A percentile compares a stretch with the other conserved stretches of the same genome.
Conservation (phyloP, 2,329 filamentous ascomycete genomes). For the Cordyceps sp. region DNA sequence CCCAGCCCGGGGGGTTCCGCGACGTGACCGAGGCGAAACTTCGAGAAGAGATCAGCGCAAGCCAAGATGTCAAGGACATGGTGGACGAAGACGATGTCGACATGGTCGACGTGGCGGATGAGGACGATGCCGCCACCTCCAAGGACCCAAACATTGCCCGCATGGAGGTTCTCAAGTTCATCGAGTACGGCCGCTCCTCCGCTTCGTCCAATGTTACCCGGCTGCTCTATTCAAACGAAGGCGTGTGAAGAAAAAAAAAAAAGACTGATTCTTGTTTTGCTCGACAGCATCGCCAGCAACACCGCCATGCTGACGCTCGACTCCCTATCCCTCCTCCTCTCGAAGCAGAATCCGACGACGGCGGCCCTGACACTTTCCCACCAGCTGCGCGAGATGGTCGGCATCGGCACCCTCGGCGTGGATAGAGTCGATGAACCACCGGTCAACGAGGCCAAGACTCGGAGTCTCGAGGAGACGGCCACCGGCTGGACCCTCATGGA, state of each 20-base stretch:
- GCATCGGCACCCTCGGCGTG: constrained; percentile 57
- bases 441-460: constrained; percentile 33
- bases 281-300: constrained; percentile 23
- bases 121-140: constrained; percentile 21
- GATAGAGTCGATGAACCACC: constrained; percentile 48
- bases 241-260: too few species aligned
- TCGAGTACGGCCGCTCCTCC: constrained; percentile 28
- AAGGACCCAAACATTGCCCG: constrained; percentile 31
- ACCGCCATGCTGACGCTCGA: constrained; percentile 58
- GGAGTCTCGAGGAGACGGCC: constrained; percentile 39
- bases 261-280: neutral
- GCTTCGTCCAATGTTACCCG: too few species aligned
- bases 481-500: constrained; percentile 66
- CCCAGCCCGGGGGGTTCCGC: constrained; percentile 64
- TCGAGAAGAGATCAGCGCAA: constrained; percentile 44
- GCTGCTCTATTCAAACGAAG: too few species aligned
- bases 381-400: constrained; percentile 51
- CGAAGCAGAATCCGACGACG: constrained; percentile 60
- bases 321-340: constrained; percentile 66
- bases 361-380: constrained; percentile 55
- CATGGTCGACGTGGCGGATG: constrained; percentile 28
- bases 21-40: constrained; percentile 60
- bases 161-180: constrained; percentile 38
- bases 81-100: constrained; percentile 25
- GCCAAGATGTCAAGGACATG: constrained; percentile 23